Base-by-base conservation (phyloP, 192 early-diverging fungal genomes). In the Podochytrium sp. region DNA sequence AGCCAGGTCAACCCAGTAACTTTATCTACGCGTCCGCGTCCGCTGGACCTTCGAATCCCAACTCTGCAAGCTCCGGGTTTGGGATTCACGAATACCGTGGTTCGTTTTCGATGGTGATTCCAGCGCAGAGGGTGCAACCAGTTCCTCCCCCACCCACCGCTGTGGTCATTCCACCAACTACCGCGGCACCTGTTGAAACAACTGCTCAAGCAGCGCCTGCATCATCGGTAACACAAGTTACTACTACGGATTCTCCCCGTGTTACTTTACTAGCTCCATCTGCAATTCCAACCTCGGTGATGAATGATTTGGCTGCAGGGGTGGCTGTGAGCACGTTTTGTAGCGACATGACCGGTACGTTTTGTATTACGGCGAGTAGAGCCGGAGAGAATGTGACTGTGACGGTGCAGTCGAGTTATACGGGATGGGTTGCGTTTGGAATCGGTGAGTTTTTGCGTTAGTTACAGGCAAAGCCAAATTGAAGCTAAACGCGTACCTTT, bases 371-470 rank as follows among this genome's bases (percentile, higher is more conserved):
- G 49, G 39, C 39, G 3, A 18, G 4, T 3, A 47, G 30, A 20
- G 50, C 41, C 16, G 18, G 41, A 7, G 18, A 20, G 2, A 23
- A 12, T 18, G 30, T 10, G 2, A 33, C 69, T 12, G n/a, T 50
- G 33, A 58, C 69, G 0, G 53, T 58, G 7, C 69, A 71, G 33
- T 27, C 69, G 12, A 25, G 18, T 2, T 59, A 58, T 38, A 33
- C 18, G 0, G 69, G 69, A 20, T 71, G 69, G 69, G 56, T 42
- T 12, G 52, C 34, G 4, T 29, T 71, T 33, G 69, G 69, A 16
- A 71, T 71, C 52, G 69, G 69, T n/a, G n/a, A n/a, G n/a, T n/a
- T n/a, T n/a, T n/a, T n/a, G n/a, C n/a, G n/a, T n/a, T n/a, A n/a
- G n/a, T n/a, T n/a, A n/a, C n/a, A n/a, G n/a, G n/a, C n/a, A n/a